These are phyloP conservation scores for Akanthomyces muscarius DNA, from an alignment of 2,329 filamentous ascomycete genomes.

Conservation along the genomic window DNA sequence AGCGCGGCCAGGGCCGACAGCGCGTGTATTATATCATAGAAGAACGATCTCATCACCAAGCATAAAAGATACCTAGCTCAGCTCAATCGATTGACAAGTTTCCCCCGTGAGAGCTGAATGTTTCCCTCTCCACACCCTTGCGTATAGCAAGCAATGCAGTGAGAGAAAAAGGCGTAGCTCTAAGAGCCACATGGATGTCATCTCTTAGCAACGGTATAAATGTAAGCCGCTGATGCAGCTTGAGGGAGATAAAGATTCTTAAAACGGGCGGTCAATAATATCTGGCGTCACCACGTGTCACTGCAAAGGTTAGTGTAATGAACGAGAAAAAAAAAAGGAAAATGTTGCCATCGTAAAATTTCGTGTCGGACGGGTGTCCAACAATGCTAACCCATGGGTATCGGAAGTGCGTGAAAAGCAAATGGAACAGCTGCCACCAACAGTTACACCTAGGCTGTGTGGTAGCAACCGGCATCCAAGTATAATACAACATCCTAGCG, in stretches of 20 bases:
- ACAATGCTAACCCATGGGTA: conserved; percentile 17
- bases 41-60: neutral
- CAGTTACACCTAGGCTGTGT: neutral
- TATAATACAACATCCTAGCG: conserved; percentile 10
- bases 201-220: neutral
- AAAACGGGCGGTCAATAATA: conserved; percentile 5
- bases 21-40: neutral
- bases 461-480: neutral
- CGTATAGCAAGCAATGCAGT: conserved; percentile 45
- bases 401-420: conserved; percentile 5
- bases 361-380: conserved; percentile 2
- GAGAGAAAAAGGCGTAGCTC: conserved; percentile 44
- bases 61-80: neutral
- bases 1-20: neutral
- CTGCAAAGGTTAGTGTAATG: conserved; percentile 30
- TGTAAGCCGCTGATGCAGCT: neutral
- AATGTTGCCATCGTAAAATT: conserved; percentile 11
- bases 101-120: neutral
- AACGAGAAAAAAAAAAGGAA: conserved; percentile 5
- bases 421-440: neutral
- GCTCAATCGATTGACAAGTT: neutral
- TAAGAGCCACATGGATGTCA: conserved; percentile 12
- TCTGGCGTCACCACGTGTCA: conserved; percentile 22
- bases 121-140: conserved; percentile 47
- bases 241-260: neutral